Percentiles rank a stretch among this genome's conserved stretches.
These are phyloP conservation scores for Aspergillus arachidicola DNA, from an alignment of 2,329 filamentous ascomycete genomes.

Conservation along the genomic window DNA sequence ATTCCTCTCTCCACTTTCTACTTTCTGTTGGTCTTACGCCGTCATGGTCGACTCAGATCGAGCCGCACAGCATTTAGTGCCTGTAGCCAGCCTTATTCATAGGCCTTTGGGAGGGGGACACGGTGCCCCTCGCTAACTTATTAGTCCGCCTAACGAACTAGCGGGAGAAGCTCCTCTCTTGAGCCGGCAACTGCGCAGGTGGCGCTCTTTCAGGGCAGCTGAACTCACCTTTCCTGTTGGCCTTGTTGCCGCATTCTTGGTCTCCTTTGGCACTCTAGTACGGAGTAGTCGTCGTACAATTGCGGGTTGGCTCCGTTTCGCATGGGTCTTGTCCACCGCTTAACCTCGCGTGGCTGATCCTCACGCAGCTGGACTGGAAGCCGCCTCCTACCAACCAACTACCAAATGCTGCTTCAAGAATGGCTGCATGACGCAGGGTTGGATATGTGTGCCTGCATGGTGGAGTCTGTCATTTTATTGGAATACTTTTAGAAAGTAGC, in stretches of 20 bases:
- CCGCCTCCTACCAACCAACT: slow-evolving; percentile 12
- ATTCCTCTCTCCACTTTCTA: background rate
- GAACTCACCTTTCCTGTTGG: slow-evolving; percentile 22
- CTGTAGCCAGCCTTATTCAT: background rate
- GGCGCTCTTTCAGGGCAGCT: slow-evolving; percentile 27
- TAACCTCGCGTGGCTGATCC: slow-evolving; percentile 28
- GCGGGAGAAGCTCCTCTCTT: slow-evolving; percentile 21
- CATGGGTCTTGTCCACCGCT: slow-evolving; percentile 17
- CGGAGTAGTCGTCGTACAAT: slow-evolving; percentile 9
- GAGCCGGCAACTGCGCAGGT: slow-evolving; percentile 18
- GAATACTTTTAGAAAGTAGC: slow-evolving; percentile 17
- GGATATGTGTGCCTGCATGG: slow-evolving; percentile 21
- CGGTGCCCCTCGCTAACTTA: slow-evolving; percentile 7
- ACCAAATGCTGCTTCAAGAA: slow-evolving; percentile 13
- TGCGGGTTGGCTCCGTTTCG: slow-evolving; percentile 8
- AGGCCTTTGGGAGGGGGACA: background rate
- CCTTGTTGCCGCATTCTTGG: slow-evolving; percentile 20
- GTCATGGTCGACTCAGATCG: background rate
- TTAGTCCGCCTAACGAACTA: slow-evolving; percentile 20
- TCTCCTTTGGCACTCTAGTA: slow-evolving; percentile 16
- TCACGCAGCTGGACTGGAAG: slow-evolving; percentile 25
- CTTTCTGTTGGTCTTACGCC: background rate
- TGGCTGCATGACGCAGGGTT: slow-evolving; percentile 12
- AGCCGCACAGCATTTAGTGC: background rate
- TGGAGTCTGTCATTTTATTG: slow-evolving; percentile 16